Base-by-base conservation (phyloP, 179 eudicot genomes). In the Spergularia azorica region DNA sequence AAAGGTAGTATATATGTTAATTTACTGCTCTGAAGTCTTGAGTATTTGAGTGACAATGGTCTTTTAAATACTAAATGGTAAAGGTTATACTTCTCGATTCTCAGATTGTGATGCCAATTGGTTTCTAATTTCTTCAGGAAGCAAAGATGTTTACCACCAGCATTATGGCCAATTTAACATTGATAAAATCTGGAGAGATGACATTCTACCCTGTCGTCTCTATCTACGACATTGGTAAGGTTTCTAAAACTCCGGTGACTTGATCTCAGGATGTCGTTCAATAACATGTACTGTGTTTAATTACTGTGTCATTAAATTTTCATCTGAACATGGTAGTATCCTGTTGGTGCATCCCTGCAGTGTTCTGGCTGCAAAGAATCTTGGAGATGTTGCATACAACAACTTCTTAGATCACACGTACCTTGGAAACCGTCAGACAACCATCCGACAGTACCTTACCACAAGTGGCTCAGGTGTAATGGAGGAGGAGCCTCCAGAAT, bases 401-500 rank as follows among this genome's bases (percentile, higher is more conserved):
- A 91, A 91, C 79, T 93, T 95, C 76, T 78, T 95, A 58, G 99
- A 95, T 83, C 98, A 95, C 72, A 93, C 98, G 13, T 95, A 79
- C 78, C 93, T 95, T 13, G 95, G 87, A 52, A 91, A 95, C 79
- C 94, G 98, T 61, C 82, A 84, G 85, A 93, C 98, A 46, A 93
- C 94, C 21, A 93, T 95, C 38, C 88, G 94, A 4, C 81, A 89
- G 59, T 89, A 93, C 86, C 87, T 95, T 63, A 82, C 87, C 4
- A 90, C 92, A 52, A 77, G 88, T 54, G 98, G 97, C 59, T 86
- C 86, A 21, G 92, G 98, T 69, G 89, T 95, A 68, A 95, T 95
- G 99, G 99, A 93, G 81, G 99, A 95, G 83, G 96, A 93, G 79
- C 98, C 98, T 60, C 97, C 97, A 0, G 93, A 91, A 75, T 71